phyloP scores from a whole-genome alignment of 2,329 filamentous ascomycete genomes.

The Sodiomyces alkalinus region DNA sequence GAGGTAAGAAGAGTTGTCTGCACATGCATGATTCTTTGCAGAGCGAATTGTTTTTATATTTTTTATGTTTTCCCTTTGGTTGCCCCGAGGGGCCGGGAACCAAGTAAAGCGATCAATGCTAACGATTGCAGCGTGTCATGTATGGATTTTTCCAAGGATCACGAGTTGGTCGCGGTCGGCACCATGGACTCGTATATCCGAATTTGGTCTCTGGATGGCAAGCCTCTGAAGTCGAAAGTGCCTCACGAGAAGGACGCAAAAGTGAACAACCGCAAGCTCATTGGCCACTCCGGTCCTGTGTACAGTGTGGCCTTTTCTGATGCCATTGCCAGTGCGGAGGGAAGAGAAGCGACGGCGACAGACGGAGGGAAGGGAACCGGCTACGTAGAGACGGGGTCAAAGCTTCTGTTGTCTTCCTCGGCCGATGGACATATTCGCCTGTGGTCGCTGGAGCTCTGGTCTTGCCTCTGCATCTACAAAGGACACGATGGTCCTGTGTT shows the following conservation, averaged over 20 bases:
- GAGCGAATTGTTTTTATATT: background rate
- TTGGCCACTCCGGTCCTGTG: conserved; percentile 81
- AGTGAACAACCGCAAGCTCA: conserved; percentile 53
- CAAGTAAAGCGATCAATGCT: conserved; percentile 9
- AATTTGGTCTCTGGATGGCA: conserved; percentile 82
- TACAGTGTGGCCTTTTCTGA: conserved; percentile 81
- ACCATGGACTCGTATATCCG: conserved; percentile 92
- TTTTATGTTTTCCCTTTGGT: background rate
- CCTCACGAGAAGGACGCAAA: conserved; percentile 41
- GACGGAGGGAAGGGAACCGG: conserved; percentile 24
- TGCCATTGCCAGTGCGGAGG: conserved; percentile 41
- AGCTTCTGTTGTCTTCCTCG: conserved; percentile 74
- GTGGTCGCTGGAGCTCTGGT: conserved; percentile 86
- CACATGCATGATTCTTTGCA: background rate
- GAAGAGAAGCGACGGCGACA: too few species aligned
- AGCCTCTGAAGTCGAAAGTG: conserved; percentile 55
- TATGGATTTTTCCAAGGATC: conserved; percentile 89
- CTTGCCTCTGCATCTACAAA: conserved; percentile 87
- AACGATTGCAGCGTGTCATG: conserved; percentile 54
- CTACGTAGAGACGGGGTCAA: conserved; percentile 39
- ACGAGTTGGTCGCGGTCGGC: conserved; percentile 71
- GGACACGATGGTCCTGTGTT: conserved; percentile 83
- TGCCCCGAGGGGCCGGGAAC: background rate
- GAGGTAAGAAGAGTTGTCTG: conserved; percentile 39
- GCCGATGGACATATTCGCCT: conserved; percentile 78